Conservation (phyloP, 164 flowering plant species). For the Vitis rupestris region DNA sequence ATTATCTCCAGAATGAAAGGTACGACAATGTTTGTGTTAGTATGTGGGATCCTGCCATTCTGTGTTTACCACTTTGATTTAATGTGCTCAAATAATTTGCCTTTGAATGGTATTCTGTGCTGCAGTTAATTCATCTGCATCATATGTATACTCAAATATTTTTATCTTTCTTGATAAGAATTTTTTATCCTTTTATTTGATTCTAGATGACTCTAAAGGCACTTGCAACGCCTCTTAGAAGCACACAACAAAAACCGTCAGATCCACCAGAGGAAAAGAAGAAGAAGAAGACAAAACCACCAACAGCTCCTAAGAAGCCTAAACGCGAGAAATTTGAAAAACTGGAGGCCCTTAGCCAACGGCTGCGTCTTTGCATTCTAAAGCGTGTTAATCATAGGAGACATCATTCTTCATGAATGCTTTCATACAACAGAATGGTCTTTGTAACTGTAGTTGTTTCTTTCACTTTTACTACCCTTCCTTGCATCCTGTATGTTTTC, state of each 20-base stretch:
- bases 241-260: constrained; percentile 27
- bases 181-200: neutral
- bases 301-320: constrained; percentile 39
- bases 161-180: neutral
- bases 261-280: constrained; percentile 29
- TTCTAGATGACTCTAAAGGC: constrained; percentile 41
- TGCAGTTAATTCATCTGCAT: neutral
- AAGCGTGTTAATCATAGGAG: constrained; percentile 62
- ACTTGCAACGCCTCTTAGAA: constrained; percentile 60
- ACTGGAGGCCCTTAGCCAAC: constrained; percentile 73
- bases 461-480: neutral
- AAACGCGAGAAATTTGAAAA: constrained; percentile 66
- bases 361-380: constrained; percentile 64
- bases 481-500: constrained; percentile 3
- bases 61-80: too few relatives aligned
- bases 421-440: constrained; percentile 9
- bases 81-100: neutral
- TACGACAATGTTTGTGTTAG: too few relatives aligned
- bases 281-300: constrained; percentile 29
- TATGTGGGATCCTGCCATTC: too few relatives aligned
- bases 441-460: constrained; percentile 13
- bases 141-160: neutral
- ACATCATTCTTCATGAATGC: constrained; percentile 48
- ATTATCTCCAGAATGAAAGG: too few relatives aligned
- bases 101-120: neutral